Percentiles rank a stretch among this genome's conserved stretches.
These are phyloP conservation scores for Polytrichum commune DNA, from an alignment of 225 moss, liverwort and hornwort genomes.

Conservation along the genomic window DNA sequence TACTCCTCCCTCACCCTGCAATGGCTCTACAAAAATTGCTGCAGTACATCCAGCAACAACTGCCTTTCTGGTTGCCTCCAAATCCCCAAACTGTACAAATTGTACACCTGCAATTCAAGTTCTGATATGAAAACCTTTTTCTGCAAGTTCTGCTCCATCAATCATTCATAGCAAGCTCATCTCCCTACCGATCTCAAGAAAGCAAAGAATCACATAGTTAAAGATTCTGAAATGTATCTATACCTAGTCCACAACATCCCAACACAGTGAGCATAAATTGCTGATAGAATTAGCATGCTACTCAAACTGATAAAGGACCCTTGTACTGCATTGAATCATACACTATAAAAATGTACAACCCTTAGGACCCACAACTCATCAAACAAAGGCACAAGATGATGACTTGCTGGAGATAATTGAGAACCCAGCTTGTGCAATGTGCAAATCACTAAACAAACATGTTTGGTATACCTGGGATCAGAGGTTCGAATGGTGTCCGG, in stretches of 20 bases:
- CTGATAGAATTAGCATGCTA: too few species aligned
- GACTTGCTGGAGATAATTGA: not conserved
- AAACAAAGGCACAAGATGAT: not conserved
- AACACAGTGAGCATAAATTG: too few species aligned
- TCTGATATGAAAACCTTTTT: constrained; percentile 2
- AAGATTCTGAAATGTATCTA: too few species aligned
- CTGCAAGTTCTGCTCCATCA: not conserved
- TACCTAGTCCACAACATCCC: too few species aligned
- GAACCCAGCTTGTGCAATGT: not conserved
- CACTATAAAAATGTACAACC: not conserved
- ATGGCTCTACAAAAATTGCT: constrained; percentile 77
- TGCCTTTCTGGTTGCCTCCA: constrained; percentile 50
- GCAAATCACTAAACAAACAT: not conserved
- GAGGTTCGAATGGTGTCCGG: constrained; percentile 79
- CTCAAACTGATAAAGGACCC: not conserved
- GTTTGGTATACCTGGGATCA: constrained; percentile 53
- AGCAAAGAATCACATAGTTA: too few species aligned
- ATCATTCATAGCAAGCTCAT: not conserved
- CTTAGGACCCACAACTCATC: not conserved
- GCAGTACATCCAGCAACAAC: constrained; percentile 49
- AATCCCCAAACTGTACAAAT: constrained; percentile 69
- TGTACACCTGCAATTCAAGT: constrained; percentile 37
- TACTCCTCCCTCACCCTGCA: constrained; percentile 90
- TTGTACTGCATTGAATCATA: not conserved
- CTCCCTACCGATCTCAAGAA: too few species aligned